Conservation (phyloP, 345 rosid genomes). For the Barbarea vulgaris region DNA sequence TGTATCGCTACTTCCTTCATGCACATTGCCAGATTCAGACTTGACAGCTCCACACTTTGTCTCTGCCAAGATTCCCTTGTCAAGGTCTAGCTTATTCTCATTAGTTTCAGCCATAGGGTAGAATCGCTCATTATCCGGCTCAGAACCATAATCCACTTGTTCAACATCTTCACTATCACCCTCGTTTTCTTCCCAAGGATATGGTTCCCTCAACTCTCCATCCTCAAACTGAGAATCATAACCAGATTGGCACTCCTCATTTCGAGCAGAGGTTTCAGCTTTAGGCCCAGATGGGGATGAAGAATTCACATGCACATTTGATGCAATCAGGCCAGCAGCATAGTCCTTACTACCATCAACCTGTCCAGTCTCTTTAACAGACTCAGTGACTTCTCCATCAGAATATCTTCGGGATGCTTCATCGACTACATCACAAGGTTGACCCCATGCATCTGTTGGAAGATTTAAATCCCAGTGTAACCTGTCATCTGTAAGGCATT, state of each 20-base stretch:
- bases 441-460: not conserved
- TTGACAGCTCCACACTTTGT: slow-evolving; percentile 9
- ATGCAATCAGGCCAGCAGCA: slow-evolving; percentile 8
- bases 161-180: not conserved
- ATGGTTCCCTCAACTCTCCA: slow-evolving; percentile 51
- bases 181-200: not conserved
- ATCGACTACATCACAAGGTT: not conserved
- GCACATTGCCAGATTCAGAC: slow-evolving; percentile 25
- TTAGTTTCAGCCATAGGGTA: not conserved
- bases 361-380: slow-evolving; percentile 17
- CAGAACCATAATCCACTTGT: not conserved
- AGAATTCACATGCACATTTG: slow-evolving; percentile 30
- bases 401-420: slow-evolving; percentile 23
- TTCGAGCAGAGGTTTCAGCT: slow-evolving; percentile 22
- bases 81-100: slow-evolving; percentile 3
- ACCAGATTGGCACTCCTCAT: slow-evolving; percentile 52
- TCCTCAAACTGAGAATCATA: slow-evolving; percentile 78
- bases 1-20: slow-evolving; percentile 38
- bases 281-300: slow-evolving; percentile 10
- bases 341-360: slow-evolving; percentile 13
- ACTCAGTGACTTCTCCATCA: slow-evolving; percentile 30
- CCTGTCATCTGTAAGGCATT: slow-evolving; percentile 38
- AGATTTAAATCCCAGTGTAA: slow-evolving; percentile 34
- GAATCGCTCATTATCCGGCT: not conserved
- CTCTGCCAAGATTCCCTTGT: slow-evolving; percentile 28